Base-by-base conservation (phyloP, 176 grass and related monocot genomes). In the Ensete ventricosum region DNA sequence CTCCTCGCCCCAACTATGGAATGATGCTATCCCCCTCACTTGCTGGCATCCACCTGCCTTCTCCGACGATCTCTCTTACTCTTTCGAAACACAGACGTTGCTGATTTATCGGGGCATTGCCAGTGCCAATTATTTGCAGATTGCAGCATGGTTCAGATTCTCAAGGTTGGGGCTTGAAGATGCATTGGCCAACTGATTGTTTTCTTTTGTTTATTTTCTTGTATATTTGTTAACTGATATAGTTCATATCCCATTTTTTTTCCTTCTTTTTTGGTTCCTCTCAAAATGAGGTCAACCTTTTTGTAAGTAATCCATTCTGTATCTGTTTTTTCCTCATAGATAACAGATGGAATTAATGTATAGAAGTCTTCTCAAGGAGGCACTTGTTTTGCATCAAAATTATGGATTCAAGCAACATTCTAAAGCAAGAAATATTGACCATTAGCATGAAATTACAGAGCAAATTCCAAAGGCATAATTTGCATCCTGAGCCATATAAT, bases 21-120 rank as follows among this genome's bases (percentile, higher is more conserved):
- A 81, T 95, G 81, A 87, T 85, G 75, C 76, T 99, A 66, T 99
- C 95, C 14, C 88, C 88, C 17, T 85, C 84, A 76, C 89, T 99
- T 48, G 83, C 88, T 3, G 86, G 78, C 65, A 82, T 91, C 9
- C 76, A 78, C 3, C 79, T 94, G 63, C 82, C 73, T 81, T 74
- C 86, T 6, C 79, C 77, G n/a, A 81, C 67, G 8, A 82, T 91
- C 22, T 78, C 82, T 17, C 86, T 91, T 50, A 83, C 86, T 14
- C 78, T 98, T 16, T 88, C 90, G 11, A 9, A 34, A 9, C 72
- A 1, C 67, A 51, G 67, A 11, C 11, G 22, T 27, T 23, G n/a
- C 63, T 65, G 63, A 65, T 26, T 9, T 11, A 26, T 26, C 2
- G 2, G 23, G 2, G 23, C 9, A 14, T 26, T 65, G 23, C 21